Evolutionary conservation across 2,329 filamentous ascomycete genomes (phyloP).

Genomic region (Neofusicoccum parvum): DNA sequence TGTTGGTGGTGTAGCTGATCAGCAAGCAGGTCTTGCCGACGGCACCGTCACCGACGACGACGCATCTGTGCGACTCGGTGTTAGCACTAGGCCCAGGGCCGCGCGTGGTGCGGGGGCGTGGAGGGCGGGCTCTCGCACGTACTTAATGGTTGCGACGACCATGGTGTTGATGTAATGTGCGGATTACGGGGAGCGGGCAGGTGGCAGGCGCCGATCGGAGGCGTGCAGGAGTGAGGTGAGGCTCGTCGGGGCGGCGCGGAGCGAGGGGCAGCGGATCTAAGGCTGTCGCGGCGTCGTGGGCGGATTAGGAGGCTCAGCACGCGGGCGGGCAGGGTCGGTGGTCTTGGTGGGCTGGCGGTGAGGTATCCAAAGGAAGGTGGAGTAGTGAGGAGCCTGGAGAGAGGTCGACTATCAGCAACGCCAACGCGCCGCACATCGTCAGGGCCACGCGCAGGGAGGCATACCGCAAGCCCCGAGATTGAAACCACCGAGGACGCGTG

Average conservation of each 20-base stretch:
- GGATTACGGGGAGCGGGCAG: slow-evolving; percentile 5
- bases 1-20: slow-evolving; percentile 99
- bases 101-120: neutral
- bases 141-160: slow-evolving; percentile 48
- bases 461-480: slow-evolving; percentile 36
- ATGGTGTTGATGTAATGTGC: slow-evolving; percentile 30
- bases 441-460: slow-evolving; percentile 26
- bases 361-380: slow-evolving; percentile 42
- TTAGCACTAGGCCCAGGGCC: slow-evolving; percentile 9
- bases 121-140: slow-evolving; percentile 24
- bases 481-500: slow-evolving; percentile 33
- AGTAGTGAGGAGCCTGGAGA: slow-evolving; percentile 32
- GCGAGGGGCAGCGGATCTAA: slow-evolving; percentile 26
- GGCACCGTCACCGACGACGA: slow-evolving; percentile 98
- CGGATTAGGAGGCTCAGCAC: neutral
- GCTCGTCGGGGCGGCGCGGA: slow-evolving; percentile 9
- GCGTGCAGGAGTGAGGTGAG: slow-evolving; percentile 23
- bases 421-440: slow-evolving; percentile 23
- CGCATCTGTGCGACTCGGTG: slow-evolving; percentile 66
- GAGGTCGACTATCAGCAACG: slow-evolving; percentile 32
- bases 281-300: slow-evolving; percentile 19
- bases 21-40: slow-evolving; percentile 99
- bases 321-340: neutral
- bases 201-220: slow-evolving; percentile 24
- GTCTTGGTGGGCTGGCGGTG: slow-evolving; percentile 6